These are phyloP conservation scores for Coniochaeta prunicola DNA, from an alignment of 2,329 filamentous ascomycete species.

Conservation along the genomic window DNA sequence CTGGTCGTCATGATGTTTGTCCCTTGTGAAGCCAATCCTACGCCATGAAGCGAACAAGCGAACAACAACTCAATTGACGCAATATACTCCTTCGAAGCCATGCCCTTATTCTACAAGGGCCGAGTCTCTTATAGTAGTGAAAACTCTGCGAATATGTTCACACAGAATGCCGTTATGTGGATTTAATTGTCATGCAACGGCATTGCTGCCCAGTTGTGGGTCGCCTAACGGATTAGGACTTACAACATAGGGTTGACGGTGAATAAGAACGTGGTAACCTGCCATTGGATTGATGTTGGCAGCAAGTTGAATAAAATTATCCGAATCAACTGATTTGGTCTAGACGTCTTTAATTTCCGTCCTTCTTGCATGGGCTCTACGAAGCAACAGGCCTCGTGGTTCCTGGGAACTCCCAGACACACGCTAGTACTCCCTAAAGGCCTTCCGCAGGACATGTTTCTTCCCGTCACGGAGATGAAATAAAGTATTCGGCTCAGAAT, in stretches of 20 bases:
- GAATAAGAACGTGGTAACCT: not conserved
- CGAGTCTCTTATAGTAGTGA: not conserved
- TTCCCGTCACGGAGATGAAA: not conserved
- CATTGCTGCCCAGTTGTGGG: not conserved
- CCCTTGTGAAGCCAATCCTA: not conserved
- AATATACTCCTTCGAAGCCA: not conserved
- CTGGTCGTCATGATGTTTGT: not conserved
- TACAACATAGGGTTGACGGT: not conserved
- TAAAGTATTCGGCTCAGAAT: not conserved
- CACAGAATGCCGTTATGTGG: not conserved
- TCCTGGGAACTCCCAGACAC: not conserved
- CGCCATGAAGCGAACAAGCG: not conserved
- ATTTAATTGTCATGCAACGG: not conserved
- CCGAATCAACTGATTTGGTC: not conserved
- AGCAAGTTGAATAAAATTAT: not conserved
- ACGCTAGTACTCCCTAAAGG: not conserved
- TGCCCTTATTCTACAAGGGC: not conserved
- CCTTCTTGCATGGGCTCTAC: not conserved
- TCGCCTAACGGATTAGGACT: not conserved
- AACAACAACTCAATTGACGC: not conserved
- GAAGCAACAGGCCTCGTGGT: not conserved
- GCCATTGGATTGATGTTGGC: not conserved
- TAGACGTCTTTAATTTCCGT: not conserved
- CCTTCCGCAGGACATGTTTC: not conserved
- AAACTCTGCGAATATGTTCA: not conserved